Evolutionary conservation across 768 basidiomycete species (phyloP), one percentile per base, ranked within the genome.

Genomic region (Paxillus involutus): DNA sequence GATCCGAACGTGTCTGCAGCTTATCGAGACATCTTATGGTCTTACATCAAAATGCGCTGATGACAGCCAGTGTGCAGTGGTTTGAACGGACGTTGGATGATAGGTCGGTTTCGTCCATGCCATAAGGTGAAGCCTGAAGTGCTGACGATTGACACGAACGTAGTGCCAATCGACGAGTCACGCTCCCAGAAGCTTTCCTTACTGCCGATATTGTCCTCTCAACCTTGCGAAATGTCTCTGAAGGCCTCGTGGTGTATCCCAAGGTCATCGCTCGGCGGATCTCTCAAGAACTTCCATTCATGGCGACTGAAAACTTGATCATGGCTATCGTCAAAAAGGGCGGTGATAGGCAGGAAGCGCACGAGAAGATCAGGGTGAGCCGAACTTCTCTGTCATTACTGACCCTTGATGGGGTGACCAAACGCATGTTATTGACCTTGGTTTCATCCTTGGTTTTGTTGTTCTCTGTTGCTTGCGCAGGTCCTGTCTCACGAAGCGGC

Each of bases 271-370:
- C 81, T 10, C 84, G 94, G 40, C 86, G 93, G 36, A 95, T 99
- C 70, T 72, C 85, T 3, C 92, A 98, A 70, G 97, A 99, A 71
- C 80, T 99, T 33, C 97, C 97, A 1, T 98, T 98, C 81, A 98
- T 99, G 97, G 94, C 96, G 4, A 99, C 97, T 2, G 97, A 99
- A 73, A 99, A 99, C 71, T 82, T 99, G 73, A 98, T 98, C 74
- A 98, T 99, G 97, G 94, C 94, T 2, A 84, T 99, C 41, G 97
- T 98, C 58, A 97, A 91, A 73, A 85, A 83, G 46, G 93, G 93
- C 19, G 96, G 95, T 1, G 95, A 98, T 72, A 82, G 97, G 33
- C 97, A 98, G 69, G 94, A 93, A 72, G 93, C 93, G 8, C 97
- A 98, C 69, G 97, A 98, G 74, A 89, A 91, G 74, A 94, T 98